Conservation (phyloP, 179 eudicot species). For the Sideroxylon spinosum region DNA sequence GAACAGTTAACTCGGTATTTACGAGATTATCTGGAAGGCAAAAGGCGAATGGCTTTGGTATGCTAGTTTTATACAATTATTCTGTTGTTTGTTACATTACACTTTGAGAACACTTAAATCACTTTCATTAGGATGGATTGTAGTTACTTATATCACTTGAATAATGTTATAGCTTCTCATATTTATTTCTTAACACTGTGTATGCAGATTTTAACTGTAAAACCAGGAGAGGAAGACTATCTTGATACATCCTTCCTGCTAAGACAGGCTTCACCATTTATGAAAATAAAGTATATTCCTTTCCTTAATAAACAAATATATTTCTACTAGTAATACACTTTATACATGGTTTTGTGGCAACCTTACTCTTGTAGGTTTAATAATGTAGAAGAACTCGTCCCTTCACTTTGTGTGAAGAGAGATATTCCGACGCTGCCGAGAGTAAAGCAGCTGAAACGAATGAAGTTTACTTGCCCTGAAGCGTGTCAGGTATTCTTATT, state of each 20-base stretch:
- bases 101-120: neutral
- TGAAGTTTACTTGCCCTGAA: constrained; percentile 41
- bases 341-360: neutral
- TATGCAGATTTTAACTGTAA: constrained; percentile 75
- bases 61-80: constrained; percentile 14
- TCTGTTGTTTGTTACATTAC: neutral
- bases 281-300: constrained; percentile 63
- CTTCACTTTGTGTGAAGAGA: constrained; percentile 49
- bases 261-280: constrained; percentile 83
- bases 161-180: neutral
- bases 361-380: constrained; percentile 43
- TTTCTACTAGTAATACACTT: neutral
- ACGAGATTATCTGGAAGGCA: constrained; percentile 88
- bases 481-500: constrained; percentile 40
- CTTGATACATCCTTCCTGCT: constrained; percentile 74
- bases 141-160: neutral
- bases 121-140: neutral
- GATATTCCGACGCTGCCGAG: constrained; percentile 35
- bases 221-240: constrained; percentile 83
- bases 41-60: constrained; percentile 91
- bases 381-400: constrained; percentile 41
- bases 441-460: constrained; percentile 48
- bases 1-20: constrained; percentile 77
- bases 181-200: neutral
- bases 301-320: neutral